These are phyloP conservation scores for Yamadazyma diddensiae DNA, from an alignment of 1,139 yeast genomes.

Conservation along the genomic window DNA sequence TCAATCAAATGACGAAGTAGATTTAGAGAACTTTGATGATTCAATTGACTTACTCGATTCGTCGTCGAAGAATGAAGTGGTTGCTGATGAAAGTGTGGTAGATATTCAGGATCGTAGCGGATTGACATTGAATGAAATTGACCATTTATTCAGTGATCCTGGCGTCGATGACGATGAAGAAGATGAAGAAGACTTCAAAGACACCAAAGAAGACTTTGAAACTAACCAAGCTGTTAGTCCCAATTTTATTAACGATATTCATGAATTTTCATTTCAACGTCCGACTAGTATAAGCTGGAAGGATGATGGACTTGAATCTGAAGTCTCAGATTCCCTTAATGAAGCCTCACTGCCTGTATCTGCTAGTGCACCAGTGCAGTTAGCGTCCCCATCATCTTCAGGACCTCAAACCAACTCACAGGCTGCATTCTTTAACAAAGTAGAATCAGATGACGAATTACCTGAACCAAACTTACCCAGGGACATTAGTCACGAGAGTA, in stretches of 20 bases:
- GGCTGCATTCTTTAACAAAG: too few species aligned
- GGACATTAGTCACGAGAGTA: conserved; percentile 5
- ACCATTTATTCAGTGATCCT: conserved; percentile 30
- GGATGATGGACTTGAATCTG: conserved; percentile 31
- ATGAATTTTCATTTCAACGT: conserved; percentile 38
- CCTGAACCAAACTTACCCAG: conserved; percentile 12
- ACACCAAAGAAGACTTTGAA: conserved; percentile 6
- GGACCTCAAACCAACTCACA: too few species aligned
- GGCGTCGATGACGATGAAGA: conserved; percentile 9
- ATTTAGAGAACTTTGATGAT: conserved; percentile 15
- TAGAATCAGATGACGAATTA: conserved; percentile 2
- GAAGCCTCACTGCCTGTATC: too few species aligned
- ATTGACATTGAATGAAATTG: conserved; percentile 37
- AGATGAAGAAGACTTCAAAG: conserved; percentile 9
- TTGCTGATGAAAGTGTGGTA: conserved; percentile 13
- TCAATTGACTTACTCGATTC: conserved; percentile 10
- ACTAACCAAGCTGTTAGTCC: conserved; percentile 7
- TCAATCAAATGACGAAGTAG: conserved; percentile 8
- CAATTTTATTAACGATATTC: conserved; percentile 15
- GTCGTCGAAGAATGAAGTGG: conserved; percentile 5
- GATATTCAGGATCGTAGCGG: conserved; percentile 42
- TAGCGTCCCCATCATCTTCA: too few species aligned
- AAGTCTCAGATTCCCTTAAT: conserved; percentile 3
- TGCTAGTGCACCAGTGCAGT: too few species aligned
- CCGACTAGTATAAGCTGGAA: conserved; percentile 47